Conservation (phyloP, 345 rosid species). For the Murraya koenigii region DNA sequence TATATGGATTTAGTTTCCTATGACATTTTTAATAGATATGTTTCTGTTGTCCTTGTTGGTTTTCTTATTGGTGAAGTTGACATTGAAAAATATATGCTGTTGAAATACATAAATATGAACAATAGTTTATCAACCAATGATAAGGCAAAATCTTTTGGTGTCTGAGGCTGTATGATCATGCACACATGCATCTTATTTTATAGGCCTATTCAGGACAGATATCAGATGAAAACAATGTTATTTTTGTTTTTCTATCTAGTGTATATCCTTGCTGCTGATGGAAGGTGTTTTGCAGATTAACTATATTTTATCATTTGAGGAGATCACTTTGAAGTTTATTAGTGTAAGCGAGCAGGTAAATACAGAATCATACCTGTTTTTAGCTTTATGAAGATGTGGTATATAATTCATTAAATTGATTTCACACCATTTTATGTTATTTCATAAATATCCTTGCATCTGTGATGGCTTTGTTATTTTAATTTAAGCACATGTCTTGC, state of each 20-base stretch:
- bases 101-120: slow-evolving; percentile 1
- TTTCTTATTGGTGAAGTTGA: background rate
- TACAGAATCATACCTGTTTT: slow-evolving; percentile 15
- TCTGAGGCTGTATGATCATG: background rate
- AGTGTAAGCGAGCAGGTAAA: slow-evolving; percentile 75
- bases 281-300: slow-evolving; percentile 61
- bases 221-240: background rate
- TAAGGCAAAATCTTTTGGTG: background rate
- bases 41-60: background rate
- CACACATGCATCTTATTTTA: background rate
- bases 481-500: background rate
- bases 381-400: slow-evolving; percentile 3
- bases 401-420: background rate
- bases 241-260: background rate
- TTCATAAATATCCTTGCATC: background rate
- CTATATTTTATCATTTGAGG: slow-evolving; percentile 87
- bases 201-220: background rate
- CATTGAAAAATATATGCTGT: background rate
- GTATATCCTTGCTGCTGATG: slow-evolving; percentile 17
- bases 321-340: slow-evolving; percentile 92
- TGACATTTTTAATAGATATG: background rate
- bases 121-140: background rate
- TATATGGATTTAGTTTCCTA: background rate
- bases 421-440: background rate
- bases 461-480: background rate